Percentiles rank a stretch among this genome's conserved stretches.
Evolutionary conservation across 306 rosid genomes (phyloP).

Genomic region (Citrullus mucosospermus): DNA sequence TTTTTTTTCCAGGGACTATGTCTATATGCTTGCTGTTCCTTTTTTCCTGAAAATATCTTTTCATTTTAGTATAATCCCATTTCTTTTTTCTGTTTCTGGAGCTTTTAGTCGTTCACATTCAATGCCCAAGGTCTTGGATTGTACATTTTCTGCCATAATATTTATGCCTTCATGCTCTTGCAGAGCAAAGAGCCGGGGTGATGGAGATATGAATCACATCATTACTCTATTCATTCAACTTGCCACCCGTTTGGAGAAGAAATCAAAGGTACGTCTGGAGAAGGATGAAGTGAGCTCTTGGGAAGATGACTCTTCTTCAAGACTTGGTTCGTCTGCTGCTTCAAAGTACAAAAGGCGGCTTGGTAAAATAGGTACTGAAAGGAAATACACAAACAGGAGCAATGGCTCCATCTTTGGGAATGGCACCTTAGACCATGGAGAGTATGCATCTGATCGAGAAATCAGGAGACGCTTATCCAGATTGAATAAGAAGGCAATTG

Average conservation of each 20-base stretch:
- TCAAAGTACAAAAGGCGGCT: conserved; percentile 62
- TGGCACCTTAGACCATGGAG: conserved; percentile 49
- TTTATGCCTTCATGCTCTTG: conserved; percentile 10
- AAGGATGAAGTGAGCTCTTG: conserved; percentile 49
- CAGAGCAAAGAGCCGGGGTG: conserved; percentile 81
- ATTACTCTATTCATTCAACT: conserved; percentile 66
- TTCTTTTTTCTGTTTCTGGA: neutral
- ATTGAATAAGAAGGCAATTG: conserved; percentile 62
- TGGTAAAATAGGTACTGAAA: conserved; percentile 44
- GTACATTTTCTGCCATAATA: neutral
- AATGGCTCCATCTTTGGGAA: conserved; percentile 42
- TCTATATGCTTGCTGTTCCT: neutral
- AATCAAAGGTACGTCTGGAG: conserved; percentile 43
- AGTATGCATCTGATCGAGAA: conserved; percentile 75
- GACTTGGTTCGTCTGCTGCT: conserved; percentile 27
- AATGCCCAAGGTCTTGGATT: neutral
- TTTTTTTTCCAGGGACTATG: neutral
- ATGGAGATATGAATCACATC: conserved; percentile 59
- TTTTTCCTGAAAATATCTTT: neutral
- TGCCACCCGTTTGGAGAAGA: conserved; percentile 55
- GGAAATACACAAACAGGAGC: conserved; percentile 52
- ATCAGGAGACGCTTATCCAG: conserved; percentile 67
- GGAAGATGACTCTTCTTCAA: conserved; percentile 41
- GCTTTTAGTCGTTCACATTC: neutral
- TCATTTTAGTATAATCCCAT: neutral